Evolutionary conservation across 1,139 yeast genomes (phyloP).

Genomic region (Lodderomyces beijingensis): DNA sequence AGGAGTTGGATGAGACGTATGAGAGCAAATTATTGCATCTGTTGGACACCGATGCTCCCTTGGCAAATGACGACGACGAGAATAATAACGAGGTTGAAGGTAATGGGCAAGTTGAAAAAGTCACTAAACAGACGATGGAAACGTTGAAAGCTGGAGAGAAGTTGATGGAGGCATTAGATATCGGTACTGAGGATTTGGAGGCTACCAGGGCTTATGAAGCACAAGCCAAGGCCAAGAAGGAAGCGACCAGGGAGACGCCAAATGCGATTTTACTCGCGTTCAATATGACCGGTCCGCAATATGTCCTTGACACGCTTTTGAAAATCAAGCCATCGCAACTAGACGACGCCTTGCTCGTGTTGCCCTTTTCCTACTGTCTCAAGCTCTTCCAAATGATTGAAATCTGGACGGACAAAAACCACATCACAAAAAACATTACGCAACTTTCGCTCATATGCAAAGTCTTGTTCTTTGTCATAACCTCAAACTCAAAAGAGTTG

Average conservation of each 20-base stretch:
- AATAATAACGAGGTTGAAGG: slow-evolving; percentile 46
- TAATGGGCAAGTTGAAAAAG: slow-evolving; percentile 50
- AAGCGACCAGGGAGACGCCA: slow-evolving; percentile 57
- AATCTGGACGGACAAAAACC: slow-evolving; percentile 59
- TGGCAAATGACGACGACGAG: slow-evolving; percentile 25
- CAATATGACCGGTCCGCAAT: slow-evolving; percentile 66
- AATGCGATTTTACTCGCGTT: slow-evolving; percentile 71
- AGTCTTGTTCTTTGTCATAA: slow-evolving; percentile 67
- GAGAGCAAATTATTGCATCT: slow-evolving; percentile 72
- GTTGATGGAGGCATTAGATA: slow-evolving; percentile 85
- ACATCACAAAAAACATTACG: slow-evolving; percentile 39
- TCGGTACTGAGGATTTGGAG: slow-evolving; percentile 69
- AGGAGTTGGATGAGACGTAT: slow-evolving; percentile 87
- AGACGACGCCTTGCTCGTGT: slow-evolving; percentile 85
- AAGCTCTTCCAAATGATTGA: slow-evolving; percentile 69
- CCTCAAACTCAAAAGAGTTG: slow-evolving; percentile 73
- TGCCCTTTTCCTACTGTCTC: slow-evolving; percentile 83
- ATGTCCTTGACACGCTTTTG: slow-evolving; percentile 66
- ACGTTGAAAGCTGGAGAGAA: slow-evolving; percentile 94
- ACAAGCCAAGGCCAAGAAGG: slow-evolving; percentile 31
- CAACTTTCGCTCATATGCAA: slow-evolving; percentile 66
- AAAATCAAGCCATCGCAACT: slow-evolving; percentile 79
- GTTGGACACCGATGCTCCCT: slow-evolving; percentile 47
- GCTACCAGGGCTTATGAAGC: slow-evolving; percentile 47
- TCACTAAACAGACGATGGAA: slow-evolving; percentile 81